phyloP scores from a whole-genome alignment of 495 filamentous ascomycete species.

The Hapsidospora chrysogenum region DNA sequence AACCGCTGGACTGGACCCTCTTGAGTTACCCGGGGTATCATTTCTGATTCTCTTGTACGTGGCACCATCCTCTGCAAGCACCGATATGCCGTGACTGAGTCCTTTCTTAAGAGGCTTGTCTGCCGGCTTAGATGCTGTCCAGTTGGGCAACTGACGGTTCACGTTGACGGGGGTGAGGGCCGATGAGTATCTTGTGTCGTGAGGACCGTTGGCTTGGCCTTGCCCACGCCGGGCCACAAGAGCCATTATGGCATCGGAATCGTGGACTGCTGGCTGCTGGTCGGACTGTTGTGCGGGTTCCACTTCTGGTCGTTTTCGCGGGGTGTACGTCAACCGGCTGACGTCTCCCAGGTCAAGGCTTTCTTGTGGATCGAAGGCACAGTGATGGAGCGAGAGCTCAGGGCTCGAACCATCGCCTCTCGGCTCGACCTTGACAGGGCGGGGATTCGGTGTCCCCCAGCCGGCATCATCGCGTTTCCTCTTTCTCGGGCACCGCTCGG shows the following conservation, averaged over 20 bases:
- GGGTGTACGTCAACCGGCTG: constrained; percentile 43
- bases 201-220: too few relatives aligned
- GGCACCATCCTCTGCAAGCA: constrained; percentile 23
- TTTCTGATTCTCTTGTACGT: neutral
- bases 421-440: constrained; percentile 16
- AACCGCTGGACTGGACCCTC: neutral
- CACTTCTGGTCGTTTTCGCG: constrained; percentile 28
- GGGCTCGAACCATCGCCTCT: neutral
- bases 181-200: too few relatives aligned
- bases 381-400: constrained; percentile 5
- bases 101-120: constrained; percentile 2
- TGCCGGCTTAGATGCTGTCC: constrained; percentile 1
- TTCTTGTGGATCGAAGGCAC: constrained; percentile 22
- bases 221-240: too few relatives aligned
- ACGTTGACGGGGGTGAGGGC: constrained; percentile 3
- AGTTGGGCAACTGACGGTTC: constrained; percentile 3
- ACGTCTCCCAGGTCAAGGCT: constrained; percentile 67
- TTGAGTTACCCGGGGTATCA: too few relatives aligned
- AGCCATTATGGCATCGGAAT: too few relatives aligned
- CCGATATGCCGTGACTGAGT: constrained; percentile 9
- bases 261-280: too few relatives aligned
- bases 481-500: constrained; percentile 23
- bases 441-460: constrained; percentile 1
- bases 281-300: neutral
- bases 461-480: constrained; percentile 14